These are phyloP conservation scores for Thelonectria olida DNA, from an alignment of 2,329 filamentous ascomycete species.

Conservation along the genomic window DNA sequence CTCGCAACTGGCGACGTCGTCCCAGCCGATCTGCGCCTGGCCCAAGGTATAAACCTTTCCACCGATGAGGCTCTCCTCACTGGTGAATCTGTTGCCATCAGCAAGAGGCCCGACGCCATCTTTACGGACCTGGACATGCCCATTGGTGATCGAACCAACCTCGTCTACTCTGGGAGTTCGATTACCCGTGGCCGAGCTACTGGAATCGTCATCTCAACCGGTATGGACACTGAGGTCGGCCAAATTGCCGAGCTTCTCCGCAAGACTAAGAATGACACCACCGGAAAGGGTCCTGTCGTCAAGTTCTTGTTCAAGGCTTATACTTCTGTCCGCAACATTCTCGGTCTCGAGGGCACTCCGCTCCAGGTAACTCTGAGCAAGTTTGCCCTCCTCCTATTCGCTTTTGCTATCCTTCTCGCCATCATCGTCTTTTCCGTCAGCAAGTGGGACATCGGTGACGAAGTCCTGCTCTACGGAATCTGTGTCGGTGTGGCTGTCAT, in stretches of 20 bases:
- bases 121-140: constrained; percentile 64
- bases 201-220: constrained; percentile 75
- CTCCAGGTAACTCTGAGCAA: constrained; percentile 87
- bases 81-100: constrained; percentile 76
- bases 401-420: constrained; percentile 70
- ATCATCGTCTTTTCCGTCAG: constrained; percentile 70
- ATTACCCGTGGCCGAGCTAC: constrained; percentile 75
- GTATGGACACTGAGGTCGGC: constrained; percentile 79
- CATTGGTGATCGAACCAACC: constrained; percentile 75
- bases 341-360: constrained; percentile 79
- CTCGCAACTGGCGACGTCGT: constrained; percentile 74
- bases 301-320: constrained; percentile 54
- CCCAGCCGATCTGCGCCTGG: constrained; percentile 72
- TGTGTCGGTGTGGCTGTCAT: constrained; percentile 72
- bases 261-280: constrained; percentile 58
- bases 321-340: constrained; percentile 59
- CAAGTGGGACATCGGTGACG: constrained; percentile 61
- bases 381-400: constrained; percentile 83
- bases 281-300: constrained; percentile 52
- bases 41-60: constrained; percentile 76
- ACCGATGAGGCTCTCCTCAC: constrained; percentile 81
- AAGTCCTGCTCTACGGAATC: constrained; percentile 69
- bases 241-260: constrained; percentile 78
- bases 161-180: constrained; percentile 77
- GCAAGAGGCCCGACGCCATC: constrained; percentile 68